phyloP scores from a whole-genome alignment of 139 green algal genomes.

The Chlorella sp. region DNA sequence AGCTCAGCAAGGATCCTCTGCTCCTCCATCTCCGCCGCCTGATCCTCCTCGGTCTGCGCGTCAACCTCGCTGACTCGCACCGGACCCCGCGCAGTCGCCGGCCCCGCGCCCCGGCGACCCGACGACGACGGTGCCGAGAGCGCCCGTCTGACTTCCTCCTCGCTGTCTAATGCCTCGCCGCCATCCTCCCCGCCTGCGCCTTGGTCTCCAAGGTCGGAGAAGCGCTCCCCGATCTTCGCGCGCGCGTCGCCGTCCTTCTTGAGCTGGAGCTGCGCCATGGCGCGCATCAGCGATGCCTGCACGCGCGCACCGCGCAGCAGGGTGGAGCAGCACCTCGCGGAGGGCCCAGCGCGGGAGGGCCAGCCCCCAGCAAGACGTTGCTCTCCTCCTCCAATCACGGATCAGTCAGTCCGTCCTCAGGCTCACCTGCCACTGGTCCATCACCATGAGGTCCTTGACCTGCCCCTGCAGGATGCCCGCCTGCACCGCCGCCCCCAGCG shows the following conservation, averaged over 20 bases:
- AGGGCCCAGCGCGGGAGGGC: too few species aligned
- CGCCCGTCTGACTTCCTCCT: too few species aligned
- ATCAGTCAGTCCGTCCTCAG: too few species aligned
- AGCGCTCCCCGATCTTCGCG: conserved; percentile 17
- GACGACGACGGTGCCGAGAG: too few species aligned
- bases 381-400: neutral
- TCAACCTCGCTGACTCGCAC: too few species aligned
- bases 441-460: conserved; percentile 73
- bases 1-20: neutral
- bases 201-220: conserved; percentile 1
- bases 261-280: conserved; percentile 54
- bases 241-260: conserved; percentile 17
- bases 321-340: too few species aligned
- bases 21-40: neutral
- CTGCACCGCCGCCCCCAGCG: conserved; percentile 78
- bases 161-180: too few species aligned
- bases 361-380: neutral
- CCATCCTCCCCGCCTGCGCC: too few species aligned
- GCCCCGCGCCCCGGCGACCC: too few species aligned
- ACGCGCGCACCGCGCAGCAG: conserved; percentile 6
- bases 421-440: conserved; percentile 58
- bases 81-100: too few species aligned
- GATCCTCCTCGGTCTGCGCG: conserved; percentile 5
- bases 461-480: conserved; percentile 75
- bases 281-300: conserved; percentile 76